Base-by-base conservation (phyloP, 345 rosid genomes). In the Lumnitzera littorea region DNA sequence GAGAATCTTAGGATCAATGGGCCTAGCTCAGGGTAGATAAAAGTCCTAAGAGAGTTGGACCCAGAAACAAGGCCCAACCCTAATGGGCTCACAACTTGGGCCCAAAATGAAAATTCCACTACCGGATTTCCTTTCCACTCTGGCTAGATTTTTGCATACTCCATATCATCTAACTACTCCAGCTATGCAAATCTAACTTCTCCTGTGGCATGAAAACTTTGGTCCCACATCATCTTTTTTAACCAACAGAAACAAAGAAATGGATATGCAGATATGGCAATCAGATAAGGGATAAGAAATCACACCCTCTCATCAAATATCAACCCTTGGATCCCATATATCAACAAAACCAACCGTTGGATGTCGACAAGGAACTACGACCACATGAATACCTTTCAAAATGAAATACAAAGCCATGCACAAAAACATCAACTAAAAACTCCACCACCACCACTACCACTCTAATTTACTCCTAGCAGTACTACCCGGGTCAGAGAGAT, bases 231-330 rank as follows among this genome's bases (percentile, higher is more conserved):
- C 58, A 91, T 88, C 85, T 62, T 69, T 36, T 60, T 25, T 70
- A 63, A 43, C 90, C 91, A 88, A 80, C 79, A 56, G 72, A 24
- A 70, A 53, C 51, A 36, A 63, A 70, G 80, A 68, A 72, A 70
- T 25, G 61, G 81, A 80, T 84, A 57, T 73, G 24, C 49, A 61
- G 96, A 91, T 84, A 79, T 75, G 64, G 76, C 68, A 52, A 46
- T 6, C 54, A 15, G 24, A 46, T 86, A 84, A 12, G n/a, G 56
- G 65, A 68, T 61, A 62, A 56, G 59, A 66, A 48, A 1, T 20
- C 69, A 12, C 65, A 46, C 24, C 53, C 56, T 68, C 60, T 65
- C 56, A 73, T 76, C 74, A 9, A 27, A 67, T 55, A 60, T 54
- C 43, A n/a, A 24, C 62, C 72, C 62, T 67, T 46, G 20, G 47